A percentile compares a stretch with the other conserved stretches of the same genome.
phyloP scores from a whole-genome alignment of 257 asterid species.

The Schizonepeta tenuifolia region DNA sequence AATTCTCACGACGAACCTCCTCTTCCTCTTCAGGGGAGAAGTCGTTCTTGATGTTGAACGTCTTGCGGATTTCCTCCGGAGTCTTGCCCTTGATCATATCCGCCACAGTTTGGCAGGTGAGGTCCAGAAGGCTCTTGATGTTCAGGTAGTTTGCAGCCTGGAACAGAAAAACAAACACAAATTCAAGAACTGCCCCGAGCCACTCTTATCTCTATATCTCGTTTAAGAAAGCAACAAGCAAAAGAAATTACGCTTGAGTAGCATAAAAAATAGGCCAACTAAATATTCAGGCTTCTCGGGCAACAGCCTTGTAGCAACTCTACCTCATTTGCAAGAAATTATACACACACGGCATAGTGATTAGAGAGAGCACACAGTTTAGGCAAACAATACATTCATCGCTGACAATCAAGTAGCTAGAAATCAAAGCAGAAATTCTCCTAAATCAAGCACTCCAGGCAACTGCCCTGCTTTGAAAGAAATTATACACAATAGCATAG shows the following conservation, averaged over 20 bases:
- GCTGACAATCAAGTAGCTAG: too few species aligned
- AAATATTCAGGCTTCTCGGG: too few species aligned
- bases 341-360: too few species aligned
- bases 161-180: too few species aligned
- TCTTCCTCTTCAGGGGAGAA: conserved; percentile 71
- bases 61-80: conserved; percentile 70
- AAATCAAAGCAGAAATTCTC: too few species aligned
- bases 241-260: not conserved
- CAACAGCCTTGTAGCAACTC: not conserved
- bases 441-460: too few species aligned
- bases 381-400: too few species aligned
- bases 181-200: not conserved
- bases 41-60: conserved; percentile 69
- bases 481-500: not conserved
- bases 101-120: conserved; percentile 67
- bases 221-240: not conserved
- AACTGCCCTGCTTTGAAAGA: too few species aligned
- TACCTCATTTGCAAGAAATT: too few species aligned
- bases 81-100: conserved; percentile 75
- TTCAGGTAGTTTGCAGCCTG: conserved; percentile 82
- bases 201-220: not conserved
- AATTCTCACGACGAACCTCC: conserved; percentile 70
- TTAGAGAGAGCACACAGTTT: too few species aligned
- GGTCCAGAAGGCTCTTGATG: conserved; percentile 68
- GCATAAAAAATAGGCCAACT: not conserved